Conservation (phyloP, 2,329 filamentous ascomycete genomes). For the Dothideomycetes sp. region DNA sequence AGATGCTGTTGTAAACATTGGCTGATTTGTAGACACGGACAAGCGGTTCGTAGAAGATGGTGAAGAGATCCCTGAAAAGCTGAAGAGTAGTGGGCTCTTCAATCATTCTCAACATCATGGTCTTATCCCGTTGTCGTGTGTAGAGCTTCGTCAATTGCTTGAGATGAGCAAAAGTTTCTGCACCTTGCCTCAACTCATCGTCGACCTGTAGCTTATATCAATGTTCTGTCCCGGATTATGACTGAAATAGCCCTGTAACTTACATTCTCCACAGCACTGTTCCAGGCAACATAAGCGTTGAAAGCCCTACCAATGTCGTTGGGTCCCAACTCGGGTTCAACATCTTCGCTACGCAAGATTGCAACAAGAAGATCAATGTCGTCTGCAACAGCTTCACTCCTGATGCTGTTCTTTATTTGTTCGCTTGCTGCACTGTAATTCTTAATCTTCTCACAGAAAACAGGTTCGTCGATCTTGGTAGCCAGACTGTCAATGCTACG, state of each 20-base stretch:
- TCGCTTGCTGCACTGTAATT: constrained; percentile 69
- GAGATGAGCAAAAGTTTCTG: constrained; percentile 84
- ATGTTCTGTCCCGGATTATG: constrained; percentile 13
- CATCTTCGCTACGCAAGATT: constrained; percentile 68
- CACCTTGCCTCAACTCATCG: constrained; percentile 77
- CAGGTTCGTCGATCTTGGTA: constrained; percentile 68
- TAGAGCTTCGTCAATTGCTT: constrained; percentile 92
- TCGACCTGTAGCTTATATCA: constrained; percentile 53
- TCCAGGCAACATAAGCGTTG: constrained; percentile 95
- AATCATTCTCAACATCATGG: constrained; percentile 92
- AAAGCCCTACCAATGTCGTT: constrained; percentile 77
- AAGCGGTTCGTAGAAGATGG: constrained; percentile 96
- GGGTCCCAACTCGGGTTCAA: constrained; percentile 60
- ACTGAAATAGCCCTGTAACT: too few species aligned
- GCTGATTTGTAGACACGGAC: constrained; percentile 97
- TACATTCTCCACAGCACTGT: constrained; percentile 78
- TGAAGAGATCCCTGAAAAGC: constrained; percentile 90
- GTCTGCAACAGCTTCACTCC: constrained; percentile 63
- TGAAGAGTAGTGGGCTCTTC: constrained; percentile 97
- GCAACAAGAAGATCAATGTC: constrained; percentile 77
- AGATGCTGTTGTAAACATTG: constrained; percentile 95
- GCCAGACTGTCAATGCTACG: constrained; percentile 72
- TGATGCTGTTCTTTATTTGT: constrained; percentile 61
- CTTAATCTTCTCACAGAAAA: constrained; percentile 73
- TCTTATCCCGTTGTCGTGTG: constrained; percentile 85